These are phyloP conservation scores for Colletotrichum tamarilloi DNA, from an alignment of 2,329 filamentous ascomycete genomes.

Conservation along the genomic window DNA sequence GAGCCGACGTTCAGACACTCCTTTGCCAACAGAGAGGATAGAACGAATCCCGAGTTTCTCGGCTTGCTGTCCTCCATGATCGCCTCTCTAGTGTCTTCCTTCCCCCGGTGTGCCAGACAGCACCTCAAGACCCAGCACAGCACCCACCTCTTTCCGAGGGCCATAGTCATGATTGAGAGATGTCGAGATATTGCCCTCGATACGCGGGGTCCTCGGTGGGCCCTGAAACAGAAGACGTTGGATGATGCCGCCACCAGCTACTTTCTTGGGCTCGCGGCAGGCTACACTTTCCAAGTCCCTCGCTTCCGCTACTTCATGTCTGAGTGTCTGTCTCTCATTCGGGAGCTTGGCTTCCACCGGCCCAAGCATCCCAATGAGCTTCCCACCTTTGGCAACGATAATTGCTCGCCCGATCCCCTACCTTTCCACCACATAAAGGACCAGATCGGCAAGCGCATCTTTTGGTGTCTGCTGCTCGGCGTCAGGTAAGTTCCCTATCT, in stretches of 20 bases:
- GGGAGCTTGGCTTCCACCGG: conserved; percentile 74
- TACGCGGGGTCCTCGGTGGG: conserved; percentile 69
- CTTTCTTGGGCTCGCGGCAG: conserved; percentile 74
- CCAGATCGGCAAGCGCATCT: conserved; percentile 81
- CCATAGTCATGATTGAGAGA: conserved; percentile 75
- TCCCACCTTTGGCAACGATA: conserved; percentile 53
- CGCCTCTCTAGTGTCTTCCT: conserved; percentile 77
- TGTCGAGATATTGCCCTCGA: conserved; percentile 77
- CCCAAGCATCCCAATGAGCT: conserved; percentile 56
- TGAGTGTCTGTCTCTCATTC: conserved; percentile 77
- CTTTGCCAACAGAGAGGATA: conserved; percentile 74
- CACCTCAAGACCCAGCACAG: conserved; percentile 76
- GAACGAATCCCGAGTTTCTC: conserved; percentile 73
- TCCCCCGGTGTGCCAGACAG: conserved; percentile 76
- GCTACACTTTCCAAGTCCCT: conserved; percentile 76
- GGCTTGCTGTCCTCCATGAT: conserved; percentile 81
- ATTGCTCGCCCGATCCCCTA: conserved; percentile 51
- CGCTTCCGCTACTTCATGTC: conserved; percentile 76
- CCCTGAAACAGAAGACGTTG: conserved; percentile 59
- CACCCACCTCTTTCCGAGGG: conserved; percentile 74
- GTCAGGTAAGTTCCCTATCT: conserved; percentile 62
- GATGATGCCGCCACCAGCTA: conserved; percentile 78
- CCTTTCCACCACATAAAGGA: conserved; percentile 77
- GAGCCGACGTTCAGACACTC: conserved; percentile 80
- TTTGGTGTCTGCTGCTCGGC: conserved; percentile 84